Percentiles rank a stretch among this genome's conserved stretches.
Conservation (phyloP, 1,139 yeast genomes). For the Lodderomyces margitis region DNA sequence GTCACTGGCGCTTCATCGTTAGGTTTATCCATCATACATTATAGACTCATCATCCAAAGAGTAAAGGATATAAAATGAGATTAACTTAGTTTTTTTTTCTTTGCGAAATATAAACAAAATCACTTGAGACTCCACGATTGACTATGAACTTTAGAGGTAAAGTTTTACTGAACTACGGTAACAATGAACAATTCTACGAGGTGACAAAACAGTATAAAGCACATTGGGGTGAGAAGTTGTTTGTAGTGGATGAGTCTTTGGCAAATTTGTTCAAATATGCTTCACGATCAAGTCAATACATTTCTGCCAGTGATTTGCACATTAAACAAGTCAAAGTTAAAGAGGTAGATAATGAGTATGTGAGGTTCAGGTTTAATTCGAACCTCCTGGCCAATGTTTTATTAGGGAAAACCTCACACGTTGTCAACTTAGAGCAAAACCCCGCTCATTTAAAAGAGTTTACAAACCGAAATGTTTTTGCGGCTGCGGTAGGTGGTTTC, state of each 20-base stretch:
- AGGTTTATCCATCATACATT: slow-evolving; percentile 14
- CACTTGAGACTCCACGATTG: neutral
- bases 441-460: slow-evolving; percentile 13
- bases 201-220: slow-evolving; percentile 26
- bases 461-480: slow-evolving; percentile 38
- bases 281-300: slow-evolving; percentile 4
- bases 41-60: neutral
- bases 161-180: slow-evolving; percentile 24
- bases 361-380: slow-evolving; percentile 8
- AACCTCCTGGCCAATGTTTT: neutral
- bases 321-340: slow-evolving; percentile 7
- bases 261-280: slow-evolving; percentile 5
- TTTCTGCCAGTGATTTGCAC: slow-evolving; percentile 9
- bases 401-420: neutral
- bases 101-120: slow-evolving; percentile 1
- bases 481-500: slow-evolving; percentile 54
- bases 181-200: slow-evolving; percentile 29
- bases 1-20: neutral
- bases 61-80: neutral
- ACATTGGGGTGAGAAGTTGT: slow-evolving; percentile 36
- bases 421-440: slow-evolving; percentile 5
- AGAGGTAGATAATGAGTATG: slow-evolving; percentile 8
- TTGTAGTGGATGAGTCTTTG: slow-evolving; percentile 27
- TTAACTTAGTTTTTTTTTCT: neutral
- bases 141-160: slow-evolving; percentile 2